Base-by-base conservation (phyloP, 345 rosid genomes). In the Turritis glabra region DNA sequence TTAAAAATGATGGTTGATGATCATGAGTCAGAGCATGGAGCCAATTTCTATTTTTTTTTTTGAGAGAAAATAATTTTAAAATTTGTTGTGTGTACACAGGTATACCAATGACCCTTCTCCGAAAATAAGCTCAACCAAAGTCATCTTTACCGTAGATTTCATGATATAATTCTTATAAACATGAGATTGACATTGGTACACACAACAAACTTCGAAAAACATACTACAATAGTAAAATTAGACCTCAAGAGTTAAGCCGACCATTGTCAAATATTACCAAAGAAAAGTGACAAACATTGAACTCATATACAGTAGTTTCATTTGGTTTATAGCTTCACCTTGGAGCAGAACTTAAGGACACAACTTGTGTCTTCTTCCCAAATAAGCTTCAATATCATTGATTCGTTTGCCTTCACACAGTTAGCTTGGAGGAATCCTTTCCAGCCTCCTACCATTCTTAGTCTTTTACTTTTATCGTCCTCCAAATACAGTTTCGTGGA, bases 351-450 rank as follows among this genome's bases (percentile, higher is more conserved):
- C 26, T 27, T 15, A 19, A 75, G 79, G 43, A 67, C 61, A 58
- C 73, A 59, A 40, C 26, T 67, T 38, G 5, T 14, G 15, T 75
- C 53, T 29, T 18, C 43, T 37, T 59, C 32, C 73, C 61, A 38
- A 66, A 67, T 50, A 35, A 75, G 43, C 44, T 75, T 65, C 54
- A 75, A 21, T 18, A 1, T 48, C 46, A 50, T 2, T 0, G 73
- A 48, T 38, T 75, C 73, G 12, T 65, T 65, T 37, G 10, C 43
- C 73, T 48, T 41, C 46, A 75, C 73, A 67, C 44, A 21, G 10
- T 59, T 75, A 67, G 79, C 73, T 48, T 47, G n/a, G 3, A 67
- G 19, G 68, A 75, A 75, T 4, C 30, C 53, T 19, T 67, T 50
- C 68, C 67, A 75, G 2, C 54, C 73, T 58, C 53, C 52, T 18